Conservation (phyloP, 306 rosid genomes). For the Rosa lucieae region DNA sequence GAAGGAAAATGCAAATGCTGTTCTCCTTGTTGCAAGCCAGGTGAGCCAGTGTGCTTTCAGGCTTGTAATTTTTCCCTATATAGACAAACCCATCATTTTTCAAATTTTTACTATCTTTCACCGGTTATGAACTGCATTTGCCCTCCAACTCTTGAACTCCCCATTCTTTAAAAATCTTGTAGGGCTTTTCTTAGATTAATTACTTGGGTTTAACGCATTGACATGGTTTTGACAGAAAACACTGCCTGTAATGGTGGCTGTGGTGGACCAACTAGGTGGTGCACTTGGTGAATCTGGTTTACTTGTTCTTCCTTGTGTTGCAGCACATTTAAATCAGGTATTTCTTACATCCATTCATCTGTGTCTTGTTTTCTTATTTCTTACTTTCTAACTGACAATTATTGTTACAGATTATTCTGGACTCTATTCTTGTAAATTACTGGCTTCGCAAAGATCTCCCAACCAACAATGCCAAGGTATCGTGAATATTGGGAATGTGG, state of each 20-base stretch:
- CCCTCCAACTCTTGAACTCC: neutral
- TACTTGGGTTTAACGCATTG: constrained; percentile 12
- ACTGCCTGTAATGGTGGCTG: constrained; percentile 93
- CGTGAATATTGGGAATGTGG: constrained; percentile 27
- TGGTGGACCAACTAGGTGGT: constrained; percentile 80
- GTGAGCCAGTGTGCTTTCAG: constrained; percentile 29
- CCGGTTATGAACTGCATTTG: neutral
- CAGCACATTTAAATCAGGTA: constrained; percentile 94
- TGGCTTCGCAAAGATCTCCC: constrained; percentile 46
- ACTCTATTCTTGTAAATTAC: constrained; percentile 62
- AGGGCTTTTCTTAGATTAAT: neutral
- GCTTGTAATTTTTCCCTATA: neutral
- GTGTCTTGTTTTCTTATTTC: neutral
- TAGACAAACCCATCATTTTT: neutral
- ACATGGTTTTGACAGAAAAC: constrained; percentile 63
- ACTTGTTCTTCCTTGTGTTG: constrained; percentile 93
- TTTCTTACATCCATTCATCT: neutral
- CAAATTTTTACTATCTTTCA: neutral
- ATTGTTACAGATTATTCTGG: constrained; percentile 54
- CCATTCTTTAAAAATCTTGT: neutral
- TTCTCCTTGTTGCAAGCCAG: constrained; percentile 82
- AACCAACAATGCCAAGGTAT: constrained; percentile 37
- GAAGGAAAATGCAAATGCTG: constrained; percentile 63
- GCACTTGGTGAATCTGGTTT: constrained; percentile 85
- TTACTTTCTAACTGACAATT: constrained; percentile 30